Evolutionary conservation across 345 rosid genomes (phyloP).

Genomic region (Gossypium rotundifolium): DNA sequence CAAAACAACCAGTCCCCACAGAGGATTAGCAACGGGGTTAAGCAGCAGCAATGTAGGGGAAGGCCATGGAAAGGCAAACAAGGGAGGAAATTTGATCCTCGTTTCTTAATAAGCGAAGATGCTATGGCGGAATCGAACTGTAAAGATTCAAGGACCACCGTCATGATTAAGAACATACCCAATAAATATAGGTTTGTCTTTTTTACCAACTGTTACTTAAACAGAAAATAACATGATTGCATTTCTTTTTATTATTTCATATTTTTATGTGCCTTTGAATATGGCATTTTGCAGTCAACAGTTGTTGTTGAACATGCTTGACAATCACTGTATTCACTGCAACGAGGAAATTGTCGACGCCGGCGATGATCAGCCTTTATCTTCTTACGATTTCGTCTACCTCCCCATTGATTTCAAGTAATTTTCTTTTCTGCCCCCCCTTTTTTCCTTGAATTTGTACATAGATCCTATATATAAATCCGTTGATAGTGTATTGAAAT

Average conservation of each 20-base stretch:
- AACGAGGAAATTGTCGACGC: conserved; percentile 56
- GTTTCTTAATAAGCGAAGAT: conserved; percentile 59
- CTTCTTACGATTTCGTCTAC: conserved; percentile 83
- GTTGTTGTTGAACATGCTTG: conserved; percentile 73
- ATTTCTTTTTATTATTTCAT: background rate
- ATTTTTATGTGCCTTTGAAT: background rate
- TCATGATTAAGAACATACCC: conserved; percentile 98
- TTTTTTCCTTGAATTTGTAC: background rate
- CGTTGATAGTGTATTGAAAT: background rate
- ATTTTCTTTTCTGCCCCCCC: background rate
- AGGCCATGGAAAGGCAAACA: conserved; percentile 49
- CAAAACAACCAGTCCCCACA: conserved; percentile 8
- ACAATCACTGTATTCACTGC: conserved; percentile 84
- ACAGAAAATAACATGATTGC: background rate
- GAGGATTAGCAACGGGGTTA: background rate
- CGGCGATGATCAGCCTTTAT: conserved; percentile 47
- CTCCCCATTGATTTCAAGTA: conserved; percentile 96
- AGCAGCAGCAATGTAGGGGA: conserved; percentile 7
- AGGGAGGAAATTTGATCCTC: conserved; percentile 37
- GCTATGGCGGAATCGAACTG: conserved; percentile 43
- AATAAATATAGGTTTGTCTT: conserved; percentile 72
- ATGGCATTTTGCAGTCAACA: conserved; percentile 34
- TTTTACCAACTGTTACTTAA: background rate
- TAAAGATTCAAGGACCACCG: conserved; percentile 70
- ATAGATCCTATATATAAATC: background rate